Base-by-base conservation (phyloP, 2,329 filamentous ascomycete species). In the Verticillium zaregamsianum region DNA sequence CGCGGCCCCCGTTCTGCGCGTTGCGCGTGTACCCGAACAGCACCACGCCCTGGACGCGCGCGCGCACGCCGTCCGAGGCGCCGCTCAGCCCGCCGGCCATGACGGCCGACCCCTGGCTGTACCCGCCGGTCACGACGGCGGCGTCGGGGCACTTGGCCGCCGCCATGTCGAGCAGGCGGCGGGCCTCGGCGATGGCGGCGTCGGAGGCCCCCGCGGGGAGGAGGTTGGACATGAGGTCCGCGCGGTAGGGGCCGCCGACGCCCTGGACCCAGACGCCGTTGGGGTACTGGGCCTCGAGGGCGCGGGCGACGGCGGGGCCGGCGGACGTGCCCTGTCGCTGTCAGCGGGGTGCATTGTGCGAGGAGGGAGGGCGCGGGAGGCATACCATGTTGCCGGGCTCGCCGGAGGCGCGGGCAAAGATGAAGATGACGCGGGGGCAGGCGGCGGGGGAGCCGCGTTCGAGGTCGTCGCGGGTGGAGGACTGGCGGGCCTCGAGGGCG, bases 1-100 rank as follows among this genome's bases (percentile, higher is more conserved):
- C 78, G 45, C 67, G 60, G 40, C 77, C 76, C 2, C 59, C 55
- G 64, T 78, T 76, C 66, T 79, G 78, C 58, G 70, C 64, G 68
- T 80, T 79, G 70, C 78, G 74, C 59, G 77, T 78, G 63, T 79
- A 78, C 0, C 77, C 77, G 52, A 76, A 78, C 33, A 77, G 70
- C 15, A 74, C 73, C 1, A 70, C 68, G 23, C 72, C 76, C 17
- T 35, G 31, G 6, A 57, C 55, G n/a, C 20, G 45, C n/a, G 8
- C 23, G 55, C 71, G 73, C 61, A 79, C 69, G 69, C 77, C 70
- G 31, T 73, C 63, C 20, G 62, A 28, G 3, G 64, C 58, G 57
- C 67, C 61, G 15, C 72, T 68, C 57, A 81, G 67, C 11, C 76
- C 68, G 40, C 73, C 71, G 23, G 75, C 73, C 23, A 78, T 73